phyloP scores from a whole-genome alignment of 1,139 yeast species.

The Nadsonia starkeyi-henricii region DNA sequence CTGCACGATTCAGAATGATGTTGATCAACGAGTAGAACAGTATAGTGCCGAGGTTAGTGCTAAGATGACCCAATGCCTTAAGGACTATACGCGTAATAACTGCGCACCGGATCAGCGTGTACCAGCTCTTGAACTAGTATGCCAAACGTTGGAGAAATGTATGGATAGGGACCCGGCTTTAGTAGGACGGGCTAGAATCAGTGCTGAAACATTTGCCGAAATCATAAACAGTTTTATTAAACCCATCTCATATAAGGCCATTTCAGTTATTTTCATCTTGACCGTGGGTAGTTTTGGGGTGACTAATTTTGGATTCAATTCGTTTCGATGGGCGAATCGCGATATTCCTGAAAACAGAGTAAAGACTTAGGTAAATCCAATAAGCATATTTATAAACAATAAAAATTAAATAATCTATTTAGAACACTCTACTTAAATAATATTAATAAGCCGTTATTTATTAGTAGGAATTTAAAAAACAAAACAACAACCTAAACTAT shows the following conservation, averaged over 20 bases:
- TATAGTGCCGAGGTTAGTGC: slow-evolving; percentile 46
- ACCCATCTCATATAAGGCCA: slow-evolving; percentile 65
- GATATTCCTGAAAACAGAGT: too few relatives aligned
- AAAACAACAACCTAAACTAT: too few relatives aligned
- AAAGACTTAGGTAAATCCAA: too few relatives aligned
- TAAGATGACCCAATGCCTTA: slow-evolving; percentile 57
- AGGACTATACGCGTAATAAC: slow-evolving; percentile 57
- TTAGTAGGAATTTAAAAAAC: too few relatives aligned
- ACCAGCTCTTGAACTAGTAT: slow-evolving; percentile 64
- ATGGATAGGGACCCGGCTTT: slow-evolving; percentile 75
- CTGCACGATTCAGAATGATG: slow-evolving; percentile 53
- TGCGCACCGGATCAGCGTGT: slow-evolving; percentile 41
- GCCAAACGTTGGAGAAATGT: slow-evolving; percentile 68
- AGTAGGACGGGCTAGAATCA: slow-evolving; percentile 61
- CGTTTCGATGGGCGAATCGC: slow-evolving; percentile 18
- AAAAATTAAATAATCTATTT: too few relatives aligned
- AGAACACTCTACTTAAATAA: too few relatives aligned
- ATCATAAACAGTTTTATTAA: slow-evolving; percentile 63
- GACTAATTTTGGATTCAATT: slow-evolving; percentile 24
- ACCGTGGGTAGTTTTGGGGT: slow-evolving; percentile 32
- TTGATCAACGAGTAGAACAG: slow-evolving; percentile 51
- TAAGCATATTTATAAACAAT: too few relatives aligned
- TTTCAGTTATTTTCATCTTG: slow-evolving; percentile 33
- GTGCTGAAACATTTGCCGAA: slow-evolving; percentile 75
- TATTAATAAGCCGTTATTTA: too few relatives aligned